Evolutionary conservation across 306 rosid species (phyloP).

Genomic region (Vigna nakashimae): DNA sequence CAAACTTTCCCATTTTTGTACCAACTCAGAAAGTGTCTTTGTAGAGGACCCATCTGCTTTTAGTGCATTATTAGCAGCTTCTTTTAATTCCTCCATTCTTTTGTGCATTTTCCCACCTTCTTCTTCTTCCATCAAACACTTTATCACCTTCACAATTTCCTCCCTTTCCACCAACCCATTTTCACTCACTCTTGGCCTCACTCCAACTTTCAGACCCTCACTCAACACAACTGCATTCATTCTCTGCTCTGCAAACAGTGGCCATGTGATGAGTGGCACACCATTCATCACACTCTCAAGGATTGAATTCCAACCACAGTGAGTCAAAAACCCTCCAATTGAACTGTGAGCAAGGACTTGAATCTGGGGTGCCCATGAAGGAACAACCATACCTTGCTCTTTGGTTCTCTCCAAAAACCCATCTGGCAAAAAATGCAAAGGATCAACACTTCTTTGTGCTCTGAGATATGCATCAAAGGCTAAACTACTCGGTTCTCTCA

Average conservation of each 20-base stretch:
- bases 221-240: constrained; percentile 27
- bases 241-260: constrained; percentile 41
- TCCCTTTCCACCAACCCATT: constrained; percentile 30
- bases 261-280: constrained; percentile 41
- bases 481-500: constrained; percentile 13
- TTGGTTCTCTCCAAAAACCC: constrained; percentile 39
- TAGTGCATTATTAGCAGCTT: constrained; percentile 3
- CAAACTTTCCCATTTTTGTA: constrained; percentile 24
- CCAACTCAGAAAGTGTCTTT: constrained; percentile 30
- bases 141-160: constrained; percentile 1
- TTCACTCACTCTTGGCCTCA: constrained; percentile 21
- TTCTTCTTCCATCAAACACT: constrained; percentile 27
- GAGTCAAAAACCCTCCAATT: constrained; percentile 35
- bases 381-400: constrained; percentile 34
- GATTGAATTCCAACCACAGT: constrained; percentile 26
- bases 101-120: neutral
- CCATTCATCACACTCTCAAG: constrained; percentile 22
- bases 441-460: neutral
- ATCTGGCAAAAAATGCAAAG: constrained; percentile 11
- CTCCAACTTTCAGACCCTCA: constrained; percentile 37
- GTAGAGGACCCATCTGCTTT: constrained; percentile 40
- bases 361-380: constrained; percentile 40
- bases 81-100: constrained; percentile 22
- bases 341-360: constrained; percentile 34
- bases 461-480: neutral